phyloP scores from a whole-genome alignment of 768 basidiomycete genomes.

The Suillus brevipes region DNA sequence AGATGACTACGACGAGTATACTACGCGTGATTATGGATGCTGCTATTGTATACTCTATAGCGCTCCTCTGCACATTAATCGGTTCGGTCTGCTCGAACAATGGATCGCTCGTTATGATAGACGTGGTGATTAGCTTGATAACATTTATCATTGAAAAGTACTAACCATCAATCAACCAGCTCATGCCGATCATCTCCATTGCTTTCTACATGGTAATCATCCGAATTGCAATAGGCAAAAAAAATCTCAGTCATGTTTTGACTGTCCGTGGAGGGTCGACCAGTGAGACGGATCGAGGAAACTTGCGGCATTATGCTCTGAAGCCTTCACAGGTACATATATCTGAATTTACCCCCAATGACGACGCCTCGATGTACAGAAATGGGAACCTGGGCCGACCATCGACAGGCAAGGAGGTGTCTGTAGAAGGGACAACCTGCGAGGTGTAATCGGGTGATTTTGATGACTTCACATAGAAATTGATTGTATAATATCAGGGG shows the following conservation, averaged over 20 bases:
- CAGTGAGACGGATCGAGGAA: neutral
- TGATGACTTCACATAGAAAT: neutral
- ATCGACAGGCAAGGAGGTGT: neutral
- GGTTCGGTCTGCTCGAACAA: conserved; percentile 31
- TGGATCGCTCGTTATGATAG: conserved; percentile 36
- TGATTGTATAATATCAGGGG: neutral
- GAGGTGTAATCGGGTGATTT: neutral
- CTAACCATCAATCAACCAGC: neutral
- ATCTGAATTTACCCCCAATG: neutral
- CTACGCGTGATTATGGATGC: conserved; percentile 38
- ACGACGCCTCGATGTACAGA: neutral
- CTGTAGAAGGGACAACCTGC: neutral
- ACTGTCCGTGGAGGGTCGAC: neutral
- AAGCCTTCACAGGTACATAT: conserved; percentile 10
- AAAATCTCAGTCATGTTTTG: neutral
- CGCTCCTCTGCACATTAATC: conserved; percentile 33
- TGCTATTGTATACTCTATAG: conserved; percentile 38
- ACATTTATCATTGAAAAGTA: neutral
- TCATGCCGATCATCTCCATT: conserved; percentile 10
- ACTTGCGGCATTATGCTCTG: conserved; percentile 1
- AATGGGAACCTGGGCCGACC: neutral
- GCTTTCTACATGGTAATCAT: conserved; percentile 13
- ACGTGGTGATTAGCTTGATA: conserved; percentile 29
- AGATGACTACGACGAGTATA: conserved; percentile 14
- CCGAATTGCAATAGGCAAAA: conserved; percentile 7